Evolutionary conservation across 257 asterid genomes (phyloP).

Genomic region (Verbena officinalis): DNA sequence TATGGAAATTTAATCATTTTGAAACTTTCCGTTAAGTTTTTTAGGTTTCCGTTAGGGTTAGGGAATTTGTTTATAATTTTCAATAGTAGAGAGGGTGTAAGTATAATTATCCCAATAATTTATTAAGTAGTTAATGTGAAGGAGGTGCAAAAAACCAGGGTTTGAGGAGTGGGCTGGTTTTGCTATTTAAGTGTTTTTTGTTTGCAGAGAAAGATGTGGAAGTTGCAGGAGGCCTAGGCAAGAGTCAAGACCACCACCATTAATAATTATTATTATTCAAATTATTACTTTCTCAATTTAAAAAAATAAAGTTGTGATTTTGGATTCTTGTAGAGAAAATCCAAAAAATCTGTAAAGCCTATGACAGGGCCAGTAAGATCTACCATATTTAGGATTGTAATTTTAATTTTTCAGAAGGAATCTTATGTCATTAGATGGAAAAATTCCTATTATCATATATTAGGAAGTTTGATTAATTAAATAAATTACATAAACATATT

Average conservation of each 20-base stretch:
- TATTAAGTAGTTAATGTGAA: neutral
- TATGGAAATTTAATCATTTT: too few species aligned
- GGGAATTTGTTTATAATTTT: too few species aligned
- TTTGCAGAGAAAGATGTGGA: slow-evolving; percentile 31
- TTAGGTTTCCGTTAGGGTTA: too few species aligned
- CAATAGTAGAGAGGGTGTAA: too few species aligned
- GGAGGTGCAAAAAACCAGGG: slow-evolving; percentile 37
- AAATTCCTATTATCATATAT: too few species aligned
- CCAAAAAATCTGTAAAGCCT: slow-evolving; percentile 11
- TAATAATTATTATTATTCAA: slow-evolving; percentile 22
- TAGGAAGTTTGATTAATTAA: too few species aligned
- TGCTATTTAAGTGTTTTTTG: slow-evolving; percentile 31
- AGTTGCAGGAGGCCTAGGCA: slow-evolving; percentile 30
- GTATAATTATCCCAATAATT: too few species aligned
- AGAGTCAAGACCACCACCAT: neutral
- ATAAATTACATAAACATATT: too few species aligned
- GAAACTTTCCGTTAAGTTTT: too few species aligned
- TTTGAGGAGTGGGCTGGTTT: slow-evolving; percentile 49
- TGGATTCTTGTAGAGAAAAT: slow-evolving; percentile 5
- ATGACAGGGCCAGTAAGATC: neutral
- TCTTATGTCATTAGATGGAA: neutral
- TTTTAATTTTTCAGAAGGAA: slow-evolving; percentile 1
- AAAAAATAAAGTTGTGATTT: slow-evolving; percentile 1
- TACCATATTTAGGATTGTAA: neutral
- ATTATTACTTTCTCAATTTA: neutral